These are phyloP conservation scores for Salvia hispanica DNA, from an alignment of 257 asterid species.

Conservation along the genomic window DNA sequence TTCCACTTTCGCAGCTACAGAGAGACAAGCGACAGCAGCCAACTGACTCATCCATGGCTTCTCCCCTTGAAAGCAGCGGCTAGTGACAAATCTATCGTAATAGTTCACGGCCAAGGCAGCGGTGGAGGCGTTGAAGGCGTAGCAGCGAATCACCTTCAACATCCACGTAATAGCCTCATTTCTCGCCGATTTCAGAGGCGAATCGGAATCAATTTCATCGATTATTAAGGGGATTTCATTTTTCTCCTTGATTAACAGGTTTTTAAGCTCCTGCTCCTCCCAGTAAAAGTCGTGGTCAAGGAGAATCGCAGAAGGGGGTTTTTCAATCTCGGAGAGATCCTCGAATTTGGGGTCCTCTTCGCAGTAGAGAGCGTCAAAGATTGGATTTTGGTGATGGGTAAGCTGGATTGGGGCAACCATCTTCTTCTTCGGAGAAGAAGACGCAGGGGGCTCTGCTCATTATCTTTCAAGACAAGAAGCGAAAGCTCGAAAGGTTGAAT, in stretches of 20 bases:
- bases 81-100: conserved; percentile 64
- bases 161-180: conserved; percentile 74
- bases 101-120: conserved; percentile 70
- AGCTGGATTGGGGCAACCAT: conserved; percentile 44
- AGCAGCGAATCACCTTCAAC: conserved; percentile 57
- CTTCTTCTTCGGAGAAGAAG: conserved; percentile 75
- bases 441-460: conserved; percentile 60
- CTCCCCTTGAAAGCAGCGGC: conserved; percentile 70
- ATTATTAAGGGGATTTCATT: conserved; percentile 33
- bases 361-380: conserved; percentile 75
- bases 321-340: conserved; percentile 31
- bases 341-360: conserved; percentile 59
- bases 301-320: conserved; percentile 43
- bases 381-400: conserved; percentile 42
- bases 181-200: conserved; percentile 47
- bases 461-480: conserved; percentile 45
- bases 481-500: conserved; percentile 44
- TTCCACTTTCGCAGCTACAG: conserved; percentile 96
- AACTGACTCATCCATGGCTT: conserved; percentile 97
- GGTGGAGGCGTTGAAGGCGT: conserved; percentile 63
- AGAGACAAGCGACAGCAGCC: conserved; percentile 88
- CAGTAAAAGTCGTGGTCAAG: conserved; percentile 70
- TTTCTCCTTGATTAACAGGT: conserved; percentile 63
- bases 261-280: conserved; percentile 76
- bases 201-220: conserved; percentile 43